These are phyloP conservation scores for Lactarius hengduanensis DNA, from an alignment of 768 basidiomycete genomes.

Conservation along the genomic window DNA sequence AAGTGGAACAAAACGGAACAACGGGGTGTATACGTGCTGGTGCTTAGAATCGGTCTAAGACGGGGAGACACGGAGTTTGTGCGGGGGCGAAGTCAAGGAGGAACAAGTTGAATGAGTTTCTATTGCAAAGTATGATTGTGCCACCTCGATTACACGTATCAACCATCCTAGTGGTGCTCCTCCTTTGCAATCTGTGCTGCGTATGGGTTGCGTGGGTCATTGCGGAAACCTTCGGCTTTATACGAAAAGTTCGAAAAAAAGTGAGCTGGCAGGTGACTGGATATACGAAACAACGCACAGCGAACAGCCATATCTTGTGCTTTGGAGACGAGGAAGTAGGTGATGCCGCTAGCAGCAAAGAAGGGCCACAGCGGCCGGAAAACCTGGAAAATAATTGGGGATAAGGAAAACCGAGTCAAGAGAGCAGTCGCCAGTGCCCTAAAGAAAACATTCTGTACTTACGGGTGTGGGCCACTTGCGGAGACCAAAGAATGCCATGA, in stretches of 20 bases:
- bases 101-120: constrained; percentile 2
- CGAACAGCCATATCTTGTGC: constrained; percentile 67
- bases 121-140: constrained; percentile 10
- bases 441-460: constrained; percentile 35
- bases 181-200: constrained; percentile 73
- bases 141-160: constrained; percentile 11
- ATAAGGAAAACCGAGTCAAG: background rate
- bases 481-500: constrained; percentile 74
- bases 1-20: background rate
- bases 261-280: background rate
- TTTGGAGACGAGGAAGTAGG: constrained; percentile 63
- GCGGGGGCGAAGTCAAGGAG: background rate
- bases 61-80: background rate
- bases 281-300: constrained; percentile 50
- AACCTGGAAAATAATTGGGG: constrained; percentile 44
- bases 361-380: constrained; percentile 79
- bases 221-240: constrained; percentile 63
- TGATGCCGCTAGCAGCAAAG: constrained; percentile 61
- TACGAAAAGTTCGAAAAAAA: background rate
- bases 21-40: background rate
- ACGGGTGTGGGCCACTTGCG: constrained; percentile 81
- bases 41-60: background rate
- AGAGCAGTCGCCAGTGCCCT: background rate
- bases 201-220: constrained; percentile 82
- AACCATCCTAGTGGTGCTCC: constrained; percentile 37